Evolutionary conservation across 106 monocot species (phyloP).

Genomic region (Narthecium ossifragum): DNA sequence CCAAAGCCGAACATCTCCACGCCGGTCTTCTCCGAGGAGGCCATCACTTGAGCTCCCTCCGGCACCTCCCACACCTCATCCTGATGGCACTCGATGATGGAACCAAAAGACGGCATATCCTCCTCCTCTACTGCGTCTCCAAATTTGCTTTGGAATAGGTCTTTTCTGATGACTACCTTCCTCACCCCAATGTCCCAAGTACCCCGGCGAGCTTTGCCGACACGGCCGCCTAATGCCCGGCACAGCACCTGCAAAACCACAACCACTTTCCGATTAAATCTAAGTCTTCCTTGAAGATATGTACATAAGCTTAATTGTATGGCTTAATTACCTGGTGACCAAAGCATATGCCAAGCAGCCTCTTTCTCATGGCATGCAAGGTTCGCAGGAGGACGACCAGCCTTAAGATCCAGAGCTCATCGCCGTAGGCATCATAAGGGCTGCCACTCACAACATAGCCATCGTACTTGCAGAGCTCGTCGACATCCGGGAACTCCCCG

Average conservation of each 20-base stretch:
- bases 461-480: slow-evolving; percentile 48
- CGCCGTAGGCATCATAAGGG: slow-evolving; percentile 66
- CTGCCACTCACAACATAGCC: slow-evolving; percentile 84
- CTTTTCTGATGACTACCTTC: slow-evolving; percentile 26
- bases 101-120: slow-evolving; percentile 14
- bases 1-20: slow-evolving; percentile 68
- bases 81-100: slow-evolving; percentile 69
- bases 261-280: too few relatives aligned
- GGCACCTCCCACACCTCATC: slow-evolving; percentile 88
- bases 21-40: slow-evolving; percentile 53
- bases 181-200: slow-evolving; percentile 50
- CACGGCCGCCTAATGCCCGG: slow-evolving; percentile 47
- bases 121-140: slow-evolving; percentile 15
- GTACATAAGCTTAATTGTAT: too few relatives aligned
- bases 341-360: slow-evolving; percentile 74
- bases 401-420: slow-evolving; percentile 59
- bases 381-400: slow-evolving; percentile 57
- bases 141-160: slow-evolving; percentile 11
- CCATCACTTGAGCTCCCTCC: slow-evolving; percentile 47
- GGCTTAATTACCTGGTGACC: slow-evolving; percentile 58
- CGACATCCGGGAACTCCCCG: slow-evolving; percentile 54
- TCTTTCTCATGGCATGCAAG: slow-evolving; percentile 57
- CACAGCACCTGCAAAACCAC: slow-evolving; percentile 36
- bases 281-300: too few relatives aligned
- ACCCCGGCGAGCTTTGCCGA: slow-evolving; percentile 35